A percentile compares a stretch with the other conserved stretches of the same genome.
Evolutionary conservation across 768 basidiomycete genomes (phyloP).

Genomic region (Boletus reticuloceps): DNA sequence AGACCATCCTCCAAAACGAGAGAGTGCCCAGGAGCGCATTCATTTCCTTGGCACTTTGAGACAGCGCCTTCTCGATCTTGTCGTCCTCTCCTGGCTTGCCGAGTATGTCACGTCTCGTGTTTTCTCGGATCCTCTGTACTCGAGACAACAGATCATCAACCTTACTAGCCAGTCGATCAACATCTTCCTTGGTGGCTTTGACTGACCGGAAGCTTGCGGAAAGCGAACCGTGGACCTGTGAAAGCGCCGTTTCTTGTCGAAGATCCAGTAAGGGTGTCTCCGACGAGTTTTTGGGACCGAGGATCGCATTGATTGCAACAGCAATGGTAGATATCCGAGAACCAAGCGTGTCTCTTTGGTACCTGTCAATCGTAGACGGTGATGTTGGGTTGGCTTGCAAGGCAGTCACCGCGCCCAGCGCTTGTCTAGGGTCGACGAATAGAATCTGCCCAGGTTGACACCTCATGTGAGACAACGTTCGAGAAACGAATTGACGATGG

Average conservation of each 20-base stretch:
- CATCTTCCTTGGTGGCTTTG: slow-evolving; percentile 26
- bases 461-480: slow-evolving; percentile 20
- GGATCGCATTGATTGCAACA: slow-evolving; percentile 32
- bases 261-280: slow-evolving; percentile 22
- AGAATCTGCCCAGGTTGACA: slow-evolving; percentile 35
- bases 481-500: slow-evolving; percentile 17
- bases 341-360: slow-evolving; percentile 57
- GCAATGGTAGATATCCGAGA: slow-evolving; percentile 57
- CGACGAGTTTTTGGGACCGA: slow-evolving; percentile 3
- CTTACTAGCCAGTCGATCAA: slow-evolving; percentile 36
- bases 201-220: slow-evolving; percentile 36
- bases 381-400: slow-evolving; percentile 48
- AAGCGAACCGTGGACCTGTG: slow-evolving; percentile 41
- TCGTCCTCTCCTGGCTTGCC: slow-evolving; percentile 24
- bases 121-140: slow-evolving; percentile 40
- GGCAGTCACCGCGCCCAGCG: slow-evolving; percentile 48
- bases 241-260: slow-evolving; percentile 37
- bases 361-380: slow-evolving; percentile 54
- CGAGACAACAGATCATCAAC: slow-evolving; percentile 36
- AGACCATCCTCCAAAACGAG: slow-evolving; percentile 39
- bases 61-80: slow-evolving; percentile 29
- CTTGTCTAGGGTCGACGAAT: slow-evolving; percentile 58
- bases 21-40: slow-evolving; percentile 30
- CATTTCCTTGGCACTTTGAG: slow-evolving; percentile 29
- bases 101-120: slow-evolving; percentile 38